Evolutionary conservation across 768 basidiomycete species (phyloP).

Genomic region (Hypsizygus marmoreus): DNA sequence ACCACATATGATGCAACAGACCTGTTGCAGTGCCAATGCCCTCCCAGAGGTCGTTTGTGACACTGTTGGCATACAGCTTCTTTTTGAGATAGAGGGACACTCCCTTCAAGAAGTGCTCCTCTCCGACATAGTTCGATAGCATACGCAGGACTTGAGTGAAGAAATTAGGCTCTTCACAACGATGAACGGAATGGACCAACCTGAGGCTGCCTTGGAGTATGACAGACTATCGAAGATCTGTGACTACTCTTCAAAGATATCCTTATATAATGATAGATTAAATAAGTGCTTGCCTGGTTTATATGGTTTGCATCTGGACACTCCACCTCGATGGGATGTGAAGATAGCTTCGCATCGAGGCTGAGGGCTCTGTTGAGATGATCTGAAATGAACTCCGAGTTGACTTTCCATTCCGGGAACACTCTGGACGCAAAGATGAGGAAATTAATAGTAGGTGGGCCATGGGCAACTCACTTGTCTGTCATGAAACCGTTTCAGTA

Average conservation of each 20-base stretch:
- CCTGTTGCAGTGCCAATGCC: constrained; percentile 79
- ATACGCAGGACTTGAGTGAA: constrained; percentile 84
- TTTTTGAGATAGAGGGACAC: constrained; percentile 92
- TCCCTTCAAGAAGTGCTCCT: constrained; percentile 84
- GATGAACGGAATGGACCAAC: constrained; percentile 35
- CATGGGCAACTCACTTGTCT: constrained; percentile 53
- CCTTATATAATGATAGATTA: background rate
- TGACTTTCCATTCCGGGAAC: constrained; percentile 85
- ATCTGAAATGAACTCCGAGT: constrained; percentile 77
- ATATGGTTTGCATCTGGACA: constrained; percentile 86
- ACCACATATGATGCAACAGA: constrained; percentile 21
- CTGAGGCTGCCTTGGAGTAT: constrained; percentile 82
- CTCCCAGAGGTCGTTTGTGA: constrained; percentile 85
- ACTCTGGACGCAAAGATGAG: constrained; percentile 40
- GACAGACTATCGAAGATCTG: constrained; percentile 90
- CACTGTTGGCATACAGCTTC: constrained; percentile 81
- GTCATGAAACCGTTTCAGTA: constrained; percentile 8
- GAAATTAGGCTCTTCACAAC: background rate
- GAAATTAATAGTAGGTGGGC: background rate
- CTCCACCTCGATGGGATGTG: constrained; percentile 91
- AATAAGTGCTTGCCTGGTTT: constrained; percentile 52
- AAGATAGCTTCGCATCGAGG: constrained; percentile 84
- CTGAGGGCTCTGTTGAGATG: constrained; percentile 76
- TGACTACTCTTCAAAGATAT: background rate
- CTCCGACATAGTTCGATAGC: constrained; percentile 86